Percentiles rank a stretch among this genome's conserved stretches.
Evolutionary conservation across 2,329 filamentous ascomycete species (phyloP).

Genomic region (Colletotrichum paranaense): DNA sequence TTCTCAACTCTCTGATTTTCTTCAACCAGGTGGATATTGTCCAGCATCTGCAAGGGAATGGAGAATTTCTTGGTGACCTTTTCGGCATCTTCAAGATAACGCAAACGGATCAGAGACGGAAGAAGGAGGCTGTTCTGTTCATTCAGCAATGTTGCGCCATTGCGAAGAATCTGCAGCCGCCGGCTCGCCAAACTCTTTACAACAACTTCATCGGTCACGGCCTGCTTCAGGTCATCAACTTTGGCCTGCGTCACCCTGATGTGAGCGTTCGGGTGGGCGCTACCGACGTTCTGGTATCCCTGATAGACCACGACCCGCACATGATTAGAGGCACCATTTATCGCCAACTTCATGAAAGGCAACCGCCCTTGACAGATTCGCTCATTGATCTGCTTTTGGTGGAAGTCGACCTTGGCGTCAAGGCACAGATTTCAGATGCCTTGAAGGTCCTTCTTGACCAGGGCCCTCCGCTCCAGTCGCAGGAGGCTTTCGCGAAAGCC

Average conservation of each 20-base stretch:
- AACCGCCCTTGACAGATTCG: slow-evolving; percentile 87
- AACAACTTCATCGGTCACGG: slow-evolving; percentile 91
- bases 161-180: slow-evolving; percentile 92
- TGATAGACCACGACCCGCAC: slow-evolving; percentile 95
- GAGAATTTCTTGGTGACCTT: slow-evolving; percentile 81
- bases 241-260: slow-evolving; percentile 86
- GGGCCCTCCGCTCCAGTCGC: slow-evolving; percentile 60
- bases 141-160: slow-evolving; percentile 96
- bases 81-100: slow-evolving; percentile 84
- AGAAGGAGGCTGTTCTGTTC: slow-evolving; percentile 95
- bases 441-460: slow-evolving; percentile 93
- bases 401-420: slow-evolving; percentile 93
- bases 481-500: slow-evolving; percentile 70
- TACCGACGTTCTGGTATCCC: slow-evolving; percentile 90
- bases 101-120: slow-evolving; percentile 74
- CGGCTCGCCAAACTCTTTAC: slow-evolving; percentile 83
- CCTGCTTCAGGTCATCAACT: slow-evolving; percentile 89
- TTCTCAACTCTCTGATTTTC: slow-evolving; percentile 97
- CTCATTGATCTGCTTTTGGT: slow-evolving; percentile 91
- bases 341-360: slow-evolving; percentile 88
- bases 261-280: slow-evolving; percentile 89
- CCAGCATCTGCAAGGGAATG: slow-evolving; percentile 89
- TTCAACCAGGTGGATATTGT: slow-evolving; percentile 99
- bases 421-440: slow-evolving; percentile 94
- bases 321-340: slow-evolving; percentile 96